Evolutionary conservation across 1,284 basidiomycete genomes (phyloP), one percentile per base, ranked within the genome.

Genomic region (Boletus nobilissimus): DNA sequence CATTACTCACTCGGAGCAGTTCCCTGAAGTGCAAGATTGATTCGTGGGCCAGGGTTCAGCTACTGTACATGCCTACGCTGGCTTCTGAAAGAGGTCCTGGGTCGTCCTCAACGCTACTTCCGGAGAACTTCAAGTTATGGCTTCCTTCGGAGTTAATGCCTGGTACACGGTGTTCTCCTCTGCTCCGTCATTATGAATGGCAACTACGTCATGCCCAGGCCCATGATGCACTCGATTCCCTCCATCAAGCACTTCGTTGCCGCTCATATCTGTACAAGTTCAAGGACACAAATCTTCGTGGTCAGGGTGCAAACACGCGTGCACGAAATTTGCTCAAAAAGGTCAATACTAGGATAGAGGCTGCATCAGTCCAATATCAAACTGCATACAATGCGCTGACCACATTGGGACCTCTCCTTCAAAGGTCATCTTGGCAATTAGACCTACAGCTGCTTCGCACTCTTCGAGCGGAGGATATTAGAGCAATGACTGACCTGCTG

Each of bases 401-500:
- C 14, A 39, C 16, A 26, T 54, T 69, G 26, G 46, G 19, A n/a
- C 40, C 65, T 34, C 39, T 66, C n/a, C 40, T 51, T 26, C 34
- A 69, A 54, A n/a, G 36, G 11, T 24, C 32, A 22, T 29, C 29
- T 26, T 68, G 66, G 66, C 46, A 54, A 11, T 51, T 54, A 51
- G 66, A 68, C 43, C 10, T 68, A 46, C 66, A 51, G 43, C 46
- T 36, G 3, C 67, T 69, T 51, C 14, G 16, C 13, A 11, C 67
- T 38, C 67, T 69, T 29, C 26, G 10, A 36, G 46, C 7, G 5
- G 48, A 51, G 22, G 48, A 69, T 69, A 38, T 69, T 14, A 36
- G 67, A 54, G 46, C 34, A 18, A 69, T 54, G 67, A 69, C 67
- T 29, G 67, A 69, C 67, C 67, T 69, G 3, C 67, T 69, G 14